These are phyloP conservation scores for Pseudohyphozyma bogoriensis DNA, from an alignment of 768 basidiomycete species.

Conservation along the genomic window DNA sequence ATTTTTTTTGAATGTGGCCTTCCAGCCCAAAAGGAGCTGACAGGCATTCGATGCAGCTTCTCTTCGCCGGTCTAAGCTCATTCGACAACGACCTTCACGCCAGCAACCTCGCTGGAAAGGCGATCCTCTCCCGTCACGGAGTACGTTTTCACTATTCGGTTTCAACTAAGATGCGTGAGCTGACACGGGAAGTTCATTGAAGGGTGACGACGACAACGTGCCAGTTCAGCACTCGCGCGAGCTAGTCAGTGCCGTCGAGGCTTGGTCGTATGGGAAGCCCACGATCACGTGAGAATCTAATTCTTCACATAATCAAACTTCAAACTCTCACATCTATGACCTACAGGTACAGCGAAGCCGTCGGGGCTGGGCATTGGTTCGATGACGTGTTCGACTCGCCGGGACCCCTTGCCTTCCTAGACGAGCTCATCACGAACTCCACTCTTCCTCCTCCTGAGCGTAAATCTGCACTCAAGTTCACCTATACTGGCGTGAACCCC, in stretches of 20 bases:
- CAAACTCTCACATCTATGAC: not conserved
- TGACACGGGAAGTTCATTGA: constrained; percentile 33
- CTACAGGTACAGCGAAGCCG: not conserved
- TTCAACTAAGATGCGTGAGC: not conserved
- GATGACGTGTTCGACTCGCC: not conserved
- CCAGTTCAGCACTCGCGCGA: constrained; percentile 75
- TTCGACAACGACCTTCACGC: constrained; percentile 83
- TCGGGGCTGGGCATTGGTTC: not conserved
- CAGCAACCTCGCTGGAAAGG: constrained; percentile 60
- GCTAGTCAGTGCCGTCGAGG: constrained; percentile 49
- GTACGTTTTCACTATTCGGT: constrained; percentile 1
- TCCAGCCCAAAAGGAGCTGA: not conserved
- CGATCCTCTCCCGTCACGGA: constrained; percentile 66
- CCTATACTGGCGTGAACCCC: constrained; percentile 62
- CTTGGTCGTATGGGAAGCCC: constrained; percentile 47
- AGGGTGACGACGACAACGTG: constrained; percentile 73
- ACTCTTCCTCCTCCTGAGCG: constrained; percentile 28
- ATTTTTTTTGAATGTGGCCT: not conserved
- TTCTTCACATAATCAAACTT: too few relatives aligned
- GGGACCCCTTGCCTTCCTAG: not conserved
- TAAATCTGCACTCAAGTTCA: constrained; percentile 60
- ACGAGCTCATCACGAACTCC: not conserved
- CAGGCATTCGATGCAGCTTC: constrained; percentile 38
- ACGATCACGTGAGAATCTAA: constrained; percentile 45
- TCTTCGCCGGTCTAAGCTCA: constrained; percentile 62